Base-by-base conservation (phyloP, 305 asterid species). In the Rubia occidens region DNA sequence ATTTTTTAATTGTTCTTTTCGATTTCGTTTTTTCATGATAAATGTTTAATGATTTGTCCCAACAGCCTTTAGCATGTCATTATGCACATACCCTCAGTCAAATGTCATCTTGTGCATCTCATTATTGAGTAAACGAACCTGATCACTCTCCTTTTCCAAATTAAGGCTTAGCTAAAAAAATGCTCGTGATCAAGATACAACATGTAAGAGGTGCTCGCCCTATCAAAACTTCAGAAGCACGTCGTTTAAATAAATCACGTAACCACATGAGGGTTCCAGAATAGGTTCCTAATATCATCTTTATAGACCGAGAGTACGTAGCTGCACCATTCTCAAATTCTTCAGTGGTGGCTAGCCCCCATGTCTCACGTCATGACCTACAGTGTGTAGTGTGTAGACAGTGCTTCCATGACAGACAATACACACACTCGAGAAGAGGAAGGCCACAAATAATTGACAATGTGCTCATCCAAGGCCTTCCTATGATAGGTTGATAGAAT, bases 201-300 rank as follows among this genome's bases (percentile, higher is more conserved):
- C 42, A 89, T 40, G 72, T 87, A 89, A 0, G 96, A 91, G 97
- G 91, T 2, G 84, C 95, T 75, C 58, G 75, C 5, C 97, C 95
- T 10, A n/a, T n/a, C n/a, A n/a, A n/a, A 64, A 76, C 72, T 85
- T 89, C 74, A 72, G 60, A 72, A 83, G 66, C 60, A 89, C 55
- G 64, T 84, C 82, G 61, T 89, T 88, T 0, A 85, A 88, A 71
- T 82, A 75, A 11, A 91, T 86, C 39, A 95, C 90, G 64, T 91
- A 91, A 11, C 97, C 97, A 1, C 80, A 78, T 47, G 94, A 90
- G 60, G 96, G 96, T 78, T 83, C 97, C 97, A 90, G 82, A 26
- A 85, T 79, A 3, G 97, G 97, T 3, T 80, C 24, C 89, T 74
- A 29, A 91, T 70, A 72, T 91, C 91, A 44, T 88, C 86, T 76